Evolutionary conservation across 306 rosid species (phyloP).

Genomic region (Acacia crassicarpa): DNA sequence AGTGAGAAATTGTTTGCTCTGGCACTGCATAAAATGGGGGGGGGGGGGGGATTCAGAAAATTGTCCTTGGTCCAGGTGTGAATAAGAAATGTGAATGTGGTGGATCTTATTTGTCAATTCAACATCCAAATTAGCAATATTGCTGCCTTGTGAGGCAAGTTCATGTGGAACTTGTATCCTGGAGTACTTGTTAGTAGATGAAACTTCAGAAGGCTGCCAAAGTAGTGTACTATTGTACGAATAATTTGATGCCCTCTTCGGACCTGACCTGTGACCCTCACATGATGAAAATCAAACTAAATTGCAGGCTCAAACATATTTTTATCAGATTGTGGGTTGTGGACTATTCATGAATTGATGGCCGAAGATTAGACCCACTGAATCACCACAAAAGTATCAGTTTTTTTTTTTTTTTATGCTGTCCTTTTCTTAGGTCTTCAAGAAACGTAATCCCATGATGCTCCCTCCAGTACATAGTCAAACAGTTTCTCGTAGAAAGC

Average conservation of each 20-base stretch:
- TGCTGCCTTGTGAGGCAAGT: slow-evolving; percentile 24
- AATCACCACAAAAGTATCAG: slow-evolving; percentile 11
- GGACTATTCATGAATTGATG: slow-evolving; percentile 15
- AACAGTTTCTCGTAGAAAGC: slow-evolving; percentile 9
- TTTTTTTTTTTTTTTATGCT: neutral
- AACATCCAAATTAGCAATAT: neutral
- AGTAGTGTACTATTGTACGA: neutral
- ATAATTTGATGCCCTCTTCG: slow-evolving; percentile 30
- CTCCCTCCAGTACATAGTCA: neutral
- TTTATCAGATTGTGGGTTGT: slow-evolving; percentile 13
- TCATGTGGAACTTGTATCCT: slow-evolving; percentile 9
- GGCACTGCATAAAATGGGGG: too few relatives aligned
- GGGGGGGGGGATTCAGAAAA: neutral
- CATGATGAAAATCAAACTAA: slow-evolving; percentile 14
- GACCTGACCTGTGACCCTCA: slow-evolving; percentile 32
- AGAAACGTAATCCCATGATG: neutral
- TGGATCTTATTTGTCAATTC: neutral
- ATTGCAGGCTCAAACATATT: slow-evolving; percentile 20
- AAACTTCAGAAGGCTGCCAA: slow-evolving; percentile 7
- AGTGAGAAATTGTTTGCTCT: neutral
- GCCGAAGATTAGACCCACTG: slow-evolving; percentile 15
- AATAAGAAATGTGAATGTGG: neutral
- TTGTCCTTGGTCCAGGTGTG: neutral
- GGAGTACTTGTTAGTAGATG: neutral
- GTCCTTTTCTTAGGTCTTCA: slow-evolving; percentile 20